A percentile compares a stretch with the other conserved stretches of the same genome.
Conservation (phyloP, 352 stramenopile genomes). For the Pythium phragmitis region DNA sequence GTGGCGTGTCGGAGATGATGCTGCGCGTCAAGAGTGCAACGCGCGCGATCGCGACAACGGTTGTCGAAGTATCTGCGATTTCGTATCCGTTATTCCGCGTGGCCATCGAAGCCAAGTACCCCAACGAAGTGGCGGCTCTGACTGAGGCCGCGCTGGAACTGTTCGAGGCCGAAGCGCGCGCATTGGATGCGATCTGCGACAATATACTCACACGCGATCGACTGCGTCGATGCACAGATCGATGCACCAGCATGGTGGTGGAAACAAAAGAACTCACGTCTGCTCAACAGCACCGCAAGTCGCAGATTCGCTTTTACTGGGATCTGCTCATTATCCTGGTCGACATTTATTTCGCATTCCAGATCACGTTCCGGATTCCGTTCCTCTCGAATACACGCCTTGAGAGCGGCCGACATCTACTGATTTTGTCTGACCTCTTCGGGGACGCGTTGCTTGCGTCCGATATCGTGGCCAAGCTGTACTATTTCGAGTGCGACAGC, state of each 20-base stretch:
- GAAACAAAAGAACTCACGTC: conserved; percentile 39
- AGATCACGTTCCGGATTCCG: conserved; percentile 69
- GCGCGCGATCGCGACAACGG: conserved; percentile 45
- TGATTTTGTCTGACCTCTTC: conserved; percentile 42
- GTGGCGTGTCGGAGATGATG: conserved; percentile 63
- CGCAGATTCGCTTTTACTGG: conserved; percentile 61
- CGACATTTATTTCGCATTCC: conserved; percentile 65
- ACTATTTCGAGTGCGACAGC: conserved; percentile 73
- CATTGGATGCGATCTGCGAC: conserved; percentile 46
- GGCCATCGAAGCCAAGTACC: conserved; percentile 52
- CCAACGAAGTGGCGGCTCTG: conserved; percentile 40
- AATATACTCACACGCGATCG: conserved; percentile 46
- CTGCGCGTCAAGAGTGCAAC: conserved; percentile 54
- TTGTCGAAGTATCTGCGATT: conserved; percentile 61
- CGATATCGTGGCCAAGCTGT: conserved; percentile 73
- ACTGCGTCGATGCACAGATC: conserved; percentile 48
- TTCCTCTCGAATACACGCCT: conserved; percentile 44
- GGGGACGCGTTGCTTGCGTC: conserved; percentile 40
- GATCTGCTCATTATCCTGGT: conserved; percentile 50
- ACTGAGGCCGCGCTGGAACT: conserved; percentile 41
- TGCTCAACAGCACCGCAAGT: conserved; percentile 44
- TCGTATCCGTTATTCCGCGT: conserved; percentile 40
- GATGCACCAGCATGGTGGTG: conserved; percentile 61
- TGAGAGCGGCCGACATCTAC: conserved; percentile 13
- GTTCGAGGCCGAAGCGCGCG: conserved; percentile 45